Conservation (phyloP, 2,329 filamentous ascomycete genomes). For the Trichoderma citrinoviride region DNA sequence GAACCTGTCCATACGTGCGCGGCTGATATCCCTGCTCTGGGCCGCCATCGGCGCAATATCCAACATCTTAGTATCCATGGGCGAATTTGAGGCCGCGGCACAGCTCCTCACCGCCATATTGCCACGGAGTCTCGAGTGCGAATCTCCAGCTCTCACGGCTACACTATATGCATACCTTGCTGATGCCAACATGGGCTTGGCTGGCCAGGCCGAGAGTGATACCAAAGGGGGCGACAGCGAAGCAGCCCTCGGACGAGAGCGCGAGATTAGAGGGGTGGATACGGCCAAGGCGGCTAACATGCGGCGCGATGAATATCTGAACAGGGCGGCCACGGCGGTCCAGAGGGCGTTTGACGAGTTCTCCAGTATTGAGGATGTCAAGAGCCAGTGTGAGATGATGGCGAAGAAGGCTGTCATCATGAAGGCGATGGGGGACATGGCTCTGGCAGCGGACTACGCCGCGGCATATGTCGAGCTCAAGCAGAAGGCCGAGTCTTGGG, state of each 20-base stretch:
- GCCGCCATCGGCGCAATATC: slow-evolving; percentile 65
- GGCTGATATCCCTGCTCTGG: slow-evolving; percentile 69
- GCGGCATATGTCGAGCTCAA: slow-evolving; percentile 61
- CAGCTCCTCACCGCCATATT: slow-evolving; percentile 66
- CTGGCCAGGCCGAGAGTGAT: slow-evolving; percentile 44
- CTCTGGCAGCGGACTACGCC: slow-evolving; percentile 63
- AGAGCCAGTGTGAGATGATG: slow-evolving; percentile 74
- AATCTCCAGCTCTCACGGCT: slow-evolving; percentile 60
- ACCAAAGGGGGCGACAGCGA: background rate
- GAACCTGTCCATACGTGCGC: slow-evolving; percentile 67
- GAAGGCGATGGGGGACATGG: slow-evolving; percentile 63
- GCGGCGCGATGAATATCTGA: slow-evolving; percentile 55
- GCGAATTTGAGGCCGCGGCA: slow-evolving; percentile 66
- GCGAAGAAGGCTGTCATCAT: slow-evolving; percentile 79
- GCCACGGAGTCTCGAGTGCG: slow-evolving; percentile 73
- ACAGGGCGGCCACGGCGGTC: slow-evolving; percentile 57
- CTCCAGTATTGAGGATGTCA: slow-evolving; percentile 60
- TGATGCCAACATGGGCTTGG: slow-evolving; percentile 76
- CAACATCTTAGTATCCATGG: slow-evolving; percentile 65
- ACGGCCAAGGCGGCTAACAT: background rate
- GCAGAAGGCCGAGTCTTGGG: slow-evolving; percentile 37
- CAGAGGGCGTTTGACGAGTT: slow-evolving; percentile 64
- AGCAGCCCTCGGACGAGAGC: background rate
- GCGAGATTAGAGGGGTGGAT: background rate
- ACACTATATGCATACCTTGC: slow-evolving; percentile 67